A percentile compares a stretch with the other conserved stretches of the same genome.
These are phyloP conservation scores for Crithidia brevicula DNA, from an alignment of 208 protist genomes.

Conservation along the genomic window DNA sequence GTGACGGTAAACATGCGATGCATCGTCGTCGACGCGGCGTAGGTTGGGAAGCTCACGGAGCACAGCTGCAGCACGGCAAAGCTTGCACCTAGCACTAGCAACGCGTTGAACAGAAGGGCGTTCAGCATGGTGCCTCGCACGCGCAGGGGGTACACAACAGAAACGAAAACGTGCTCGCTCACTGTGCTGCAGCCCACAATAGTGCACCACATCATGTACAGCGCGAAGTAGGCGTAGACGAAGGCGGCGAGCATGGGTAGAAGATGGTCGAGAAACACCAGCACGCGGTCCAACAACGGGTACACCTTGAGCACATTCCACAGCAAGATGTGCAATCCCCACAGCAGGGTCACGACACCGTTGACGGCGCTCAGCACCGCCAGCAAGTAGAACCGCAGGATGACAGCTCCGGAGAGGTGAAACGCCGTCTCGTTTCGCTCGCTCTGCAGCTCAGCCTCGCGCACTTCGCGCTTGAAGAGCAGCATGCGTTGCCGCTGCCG, in stretches of 20 bases:
- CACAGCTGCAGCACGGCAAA: conserved; percentile 92
- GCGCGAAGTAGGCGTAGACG: conserved; percentile 82
- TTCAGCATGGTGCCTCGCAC: conserved; percentile 93
- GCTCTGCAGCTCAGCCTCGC: conserved; percentile 75
- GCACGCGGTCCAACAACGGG: conserved; percentile 77
- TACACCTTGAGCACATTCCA: conserved; percentile 68
- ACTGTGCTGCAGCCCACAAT: conserved; percentile 91
- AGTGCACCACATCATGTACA: conserved; percentile 91
- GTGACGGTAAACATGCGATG: conserved; percentile 55
- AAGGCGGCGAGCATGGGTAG: conserved; percentile 87
- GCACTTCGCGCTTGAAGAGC: conserved; percentile 72
- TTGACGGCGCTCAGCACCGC: conserved; percentile 50
- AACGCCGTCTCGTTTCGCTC: conserved; percentile 77
- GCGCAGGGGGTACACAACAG: conserved; percentile 78
- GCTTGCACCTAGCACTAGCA: conserved; percentile 87
- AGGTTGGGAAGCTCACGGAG: conserved; percentile 81
- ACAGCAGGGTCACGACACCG: conserved; percentile 65
- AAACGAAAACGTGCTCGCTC: conserved; percentile 64
- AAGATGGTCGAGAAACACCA: conserved; percentile 70
- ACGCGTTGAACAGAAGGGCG: conserved; percentile 94
- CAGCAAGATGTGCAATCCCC: conserved; percentile 90
- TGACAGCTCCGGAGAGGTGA: conserved; percentile 59
- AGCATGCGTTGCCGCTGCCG: conserved; percentile 66
- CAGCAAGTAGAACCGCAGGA: conserved; percentile 50
- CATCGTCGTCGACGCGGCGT: conserved; percentile 65